phyloP scores from a whole-genome alignment of 2,329 filamentous ascomycete species.

The Aspergillus alliaceus region DNA sequence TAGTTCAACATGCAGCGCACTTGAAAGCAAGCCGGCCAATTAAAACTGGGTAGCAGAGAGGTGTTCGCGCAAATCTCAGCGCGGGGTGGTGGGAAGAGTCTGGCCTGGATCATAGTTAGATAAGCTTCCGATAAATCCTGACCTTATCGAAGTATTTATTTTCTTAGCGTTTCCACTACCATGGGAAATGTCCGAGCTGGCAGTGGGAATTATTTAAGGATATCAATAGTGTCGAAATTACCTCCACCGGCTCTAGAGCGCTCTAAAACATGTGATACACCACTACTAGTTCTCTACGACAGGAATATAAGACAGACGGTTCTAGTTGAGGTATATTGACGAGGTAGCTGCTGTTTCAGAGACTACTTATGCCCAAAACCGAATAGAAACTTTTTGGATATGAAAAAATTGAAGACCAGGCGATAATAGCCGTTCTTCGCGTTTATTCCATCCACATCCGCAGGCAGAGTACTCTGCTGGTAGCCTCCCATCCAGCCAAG shows the following conservation, averaged over 20 bases:
- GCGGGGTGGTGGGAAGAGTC: background rate
- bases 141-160: background rate
- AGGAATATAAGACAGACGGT: slow-evolving; percentile 12
- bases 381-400: slow-evolving; percentile 33
- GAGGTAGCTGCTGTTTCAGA: slow-evolving; percentile 23
- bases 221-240: background rate
- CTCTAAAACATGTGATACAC: background rate
- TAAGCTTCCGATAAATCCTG: background rate
- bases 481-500: slow-evolving; percentile 35
- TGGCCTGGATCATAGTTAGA: background rate
- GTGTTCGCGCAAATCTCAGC: too few relatives aligned
- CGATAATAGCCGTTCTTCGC: slow-evolving; percentile 53
- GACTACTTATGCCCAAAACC: slow-evolving; percentile 26
- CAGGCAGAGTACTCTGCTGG: slow-evolving; percentile 32
- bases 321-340: slow-evolving; percentile 20
- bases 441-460: slow-evolving; percentile 51
- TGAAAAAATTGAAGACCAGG: slow-evolving; percentile 52
- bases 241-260: background rate
- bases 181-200: background rate
- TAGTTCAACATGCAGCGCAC: background rate
- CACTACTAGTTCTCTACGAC: background rate
- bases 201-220: background rate
- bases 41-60: too few relatives aligned
- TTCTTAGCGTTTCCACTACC: background rate
- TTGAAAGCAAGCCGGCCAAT: background rate